Conservation (phyloP, 2,329 filamentous ascomycete genomes). For the Lasiodiplodia sp. region DNA sequence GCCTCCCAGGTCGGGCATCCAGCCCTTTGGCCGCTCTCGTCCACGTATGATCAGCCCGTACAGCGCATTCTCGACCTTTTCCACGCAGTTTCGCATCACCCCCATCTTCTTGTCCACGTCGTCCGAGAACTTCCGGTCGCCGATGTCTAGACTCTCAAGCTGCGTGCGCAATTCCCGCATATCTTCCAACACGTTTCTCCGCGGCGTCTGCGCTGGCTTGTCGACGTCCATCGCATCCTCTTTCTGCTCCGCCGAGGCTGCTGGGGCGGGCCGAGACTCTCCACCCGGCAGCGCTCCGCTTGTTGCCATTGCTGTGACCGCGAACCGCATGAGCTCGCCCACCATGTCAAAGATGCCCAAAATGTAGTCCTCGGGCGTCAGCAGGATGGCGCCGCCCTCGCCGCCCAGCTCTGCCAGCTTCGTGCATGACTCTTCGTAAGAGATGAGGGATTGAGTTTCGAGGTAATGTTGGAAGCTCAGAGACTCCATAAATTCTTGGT, state of each 20-base stretch:
- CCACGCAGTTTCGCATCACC: constrained; percentile 86
- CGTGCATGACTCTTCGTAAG: constrained; percentile 64
- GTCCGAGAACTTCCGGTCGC: constrained; percentile 61
- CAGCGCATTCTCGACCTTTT: constrained; percentile 90
- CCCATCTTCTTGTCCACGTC: constrained; percentile 81
- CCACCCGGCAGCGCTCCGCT: constrained; percentile 62
- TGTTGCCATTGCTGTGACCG: constrained; percentile 85
- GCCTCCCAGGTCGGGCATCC: constrained; percentile 78
- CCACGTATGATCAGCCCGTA: constrained; percentile 90
- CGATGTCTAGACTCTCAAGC: constrained; percentile 75
- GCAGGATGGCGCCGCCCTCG: constrained; percentile 59
- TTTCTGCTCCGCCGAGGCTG: constrained; percentile 18
- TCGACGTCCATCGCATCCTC: constrained; percentile 48
- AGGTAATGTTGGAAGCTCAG: constrained; percentile 90
- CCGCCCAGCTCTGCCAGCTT: constrained; percentile 47
- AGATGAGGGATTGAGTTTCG: constrained; percentile 75
- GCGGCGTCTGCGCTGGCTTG: constrained; percentile 43
- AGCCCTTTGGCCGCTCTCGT: constrained; percentile 87
- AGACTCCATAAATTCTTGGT: constrained; percentile 95
- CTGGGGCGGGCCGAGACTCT: constrained; percentile 46
- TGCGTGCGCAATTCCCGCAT: constrained; percentile 78
- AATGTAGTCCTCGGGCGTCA: constrained; percentile 85
- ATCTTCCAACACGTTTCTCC: constrained; percentile 78
- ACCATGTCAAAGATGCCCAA: constrained; percentile 93
- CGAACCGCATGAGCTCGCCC: constrained; percentile 96